Conservation (phyloP, 352 stramenopile genomes). For the Globisporangium ultimum region DNA sequence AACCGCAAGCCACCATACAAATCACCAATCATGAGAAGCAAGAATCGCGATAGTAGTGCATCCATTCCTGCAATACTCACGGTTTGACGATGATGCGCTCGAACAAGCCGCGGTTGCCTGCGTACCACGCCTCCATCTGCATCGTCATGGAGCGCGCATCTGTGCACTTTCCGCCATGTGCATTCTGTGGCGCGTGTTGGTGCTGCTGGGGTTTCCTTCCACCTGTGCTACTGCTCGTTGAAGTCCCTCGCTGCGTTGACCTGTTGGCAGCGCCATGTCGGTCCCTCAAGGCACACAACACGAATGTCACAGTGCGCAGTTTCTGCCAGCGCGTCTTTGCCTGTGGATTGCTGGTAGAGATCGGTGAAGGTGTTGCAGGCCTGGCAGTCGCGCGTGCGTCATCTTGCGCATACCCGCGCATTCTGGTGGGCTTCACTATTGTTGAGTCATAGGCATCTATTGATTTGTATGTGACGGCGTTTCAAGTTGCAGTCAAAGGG, state of each 20-base stretch:
- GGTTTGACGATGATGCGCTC: constrained; percentile 25
- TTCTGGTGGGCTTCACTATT: no score
- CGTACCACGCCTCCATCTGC: constrained; percentile 16
- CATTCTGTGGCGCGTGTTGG: not conserved
- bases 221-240: not conserved
- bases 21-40: no score
- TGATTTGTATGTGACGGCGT: no score
- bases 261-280: not conserved
- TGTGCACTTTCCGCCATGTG: not conserved
- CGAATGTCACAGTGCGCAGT: not conserved
- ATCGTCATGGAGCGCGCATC: constrained; percentile 6
- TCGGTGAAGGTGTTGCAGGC: not conserved
- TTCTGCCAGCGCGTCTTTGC: constrained; percentile 7
- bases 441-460: no score
- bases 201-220: not conserved
- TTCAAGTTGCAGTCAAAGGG: no score
- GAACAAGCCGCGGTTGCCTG: constrained; percentile 24
- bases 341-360: not conserved
- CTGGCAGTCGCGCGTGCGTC: not conserved
- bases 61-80: constrained; percentile 11
- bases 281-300: constrained; percentile 5
- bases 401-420: no score
- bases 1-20: not conserved
- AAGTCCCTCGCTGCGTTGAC: not conserved
- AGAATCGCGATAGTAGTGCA: not conserved